Evolutionary conservation across 257 asterid genomes (phyloP).

Genomic region (Dorcoceras hygrometricum): DNA sequence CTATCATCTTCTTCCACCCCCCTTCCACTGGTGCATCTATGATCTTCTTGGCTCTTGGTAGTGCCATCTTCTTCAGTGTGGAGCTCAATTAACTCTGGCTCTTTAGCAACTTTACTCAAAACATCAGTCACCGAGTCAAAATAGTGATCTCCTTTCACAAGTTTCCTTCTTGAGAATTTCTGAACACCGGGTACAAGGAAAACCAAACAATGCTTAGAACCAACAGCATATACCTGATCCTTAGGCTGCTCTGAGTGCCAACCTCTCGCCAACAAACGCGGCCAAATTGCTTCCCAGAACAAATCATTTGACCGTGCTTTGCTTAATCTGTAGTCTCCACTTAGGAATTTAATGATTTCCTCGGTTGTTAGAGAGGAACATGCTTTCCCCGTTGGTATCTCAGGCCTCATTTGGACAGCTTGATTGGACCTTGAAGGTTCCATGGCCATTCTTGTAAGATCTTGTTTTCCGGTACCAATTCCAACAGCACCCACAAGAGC

Average conservation of each 20-base stretch:
- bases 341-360: conserved; percentile 58
- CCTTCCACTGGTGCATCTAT: conserved; percentile 17
- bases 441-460: conserved; percentile 49
- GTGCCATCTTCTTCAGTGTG: conserved; percentile 36
- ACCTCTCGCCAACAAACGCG: conserved; percentile 80
- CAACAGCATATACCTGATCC: conserved; percentile 34
- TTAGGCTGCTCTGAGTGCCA: conserved; percentile 72
- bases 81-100: conserved; percentile 56
- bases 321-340: conserved; percentile 75
- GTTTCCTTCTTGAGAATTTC: conserved; percentile 58
- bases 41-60: conserved; percentile 27
- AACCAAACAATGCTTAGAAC: conserved; percentile 46
- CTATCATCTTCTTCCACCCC: conserved; percentile 41
- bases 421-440: conserved; percentile 50
- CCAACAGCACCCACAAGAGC: conserved; percentile 65
- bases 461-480: conserved; percentile 58
- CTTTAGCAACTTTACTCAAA: conserved; percentile 56
- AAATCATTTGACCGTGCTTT: conserved; percentile 73
- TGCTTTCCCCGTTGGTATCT: conserved; percentile 72
- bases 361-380: conserved; percentile 54
- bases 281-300: conserved; percentile 97
- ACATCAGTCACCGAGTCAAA: conserved; percentile 74
- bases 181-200: conserved; percentile 63
- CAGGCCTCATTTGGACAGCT: conserved; percentile 40
- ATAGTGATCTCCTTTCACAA: conserved; percentile 58